Evolutionary conservation across 805 yeast species (phyloP), one percentile per base, ranked within the genome.

Genomic region (Ogataea nonfermentans): DNA sequence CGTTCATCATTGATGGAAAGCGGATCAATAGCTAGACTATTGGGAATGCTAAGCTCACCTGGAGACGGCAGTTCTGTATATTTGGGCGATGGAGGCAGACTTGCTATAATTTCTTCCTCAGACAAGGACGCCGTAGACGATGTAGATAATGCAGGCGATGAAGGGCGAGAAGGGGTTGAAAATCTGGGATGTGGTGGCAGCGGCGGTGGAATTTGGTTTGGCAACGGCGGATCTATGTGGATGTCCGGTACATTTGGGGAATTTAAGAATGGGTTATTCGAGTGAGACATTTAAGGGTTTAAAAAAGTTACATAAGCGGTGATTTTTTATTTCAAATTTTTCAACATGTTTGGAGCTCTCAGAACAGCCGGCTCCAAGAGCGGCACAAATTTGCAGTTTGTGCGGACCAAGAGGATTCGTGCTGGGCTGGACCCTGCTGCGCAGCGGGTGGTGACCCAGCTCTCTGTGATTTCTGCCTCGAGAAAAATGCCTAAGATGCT

Each of bases 401-500:
- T 32, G 70, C 74, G 59, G 67, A 46, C 46, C 28, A 63, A 57
- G 41, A 51, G 63, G 41, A 56, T 55, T 19, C 55, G 48, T 29
- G 51, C 63, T 11, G 55, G 51, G 15, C 43, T 64, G n/a, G 49
- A 49, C 20, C 63, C 65, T 10, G 59, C 52, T 20, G 49, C 47
- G 4, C 64, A 64, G 41, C 53, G 46, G 36, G 46, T 59, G 19
- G 61, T 60, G 20, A 61, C 68, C 35, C 83, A 81, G 66, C 73
- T 91, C 47, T 82, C 95, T 28, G 95, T 91, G 15, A 62, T 90
- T 51, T 79, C 93, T 9, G 96, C 95, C 6, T 76, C 84, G 42
- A 81, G 89, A 68, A 91, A 89, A 63, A 90, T 82, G 63, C 99
- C 99, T 32, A 78, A 80, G 51, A 67, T 87, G 52, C 63, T 93